Base-by-base conservation (phyloP, 2,329 filamentous ascomycete genomes). In the Bimuria novae-zelandiae region DNA sequence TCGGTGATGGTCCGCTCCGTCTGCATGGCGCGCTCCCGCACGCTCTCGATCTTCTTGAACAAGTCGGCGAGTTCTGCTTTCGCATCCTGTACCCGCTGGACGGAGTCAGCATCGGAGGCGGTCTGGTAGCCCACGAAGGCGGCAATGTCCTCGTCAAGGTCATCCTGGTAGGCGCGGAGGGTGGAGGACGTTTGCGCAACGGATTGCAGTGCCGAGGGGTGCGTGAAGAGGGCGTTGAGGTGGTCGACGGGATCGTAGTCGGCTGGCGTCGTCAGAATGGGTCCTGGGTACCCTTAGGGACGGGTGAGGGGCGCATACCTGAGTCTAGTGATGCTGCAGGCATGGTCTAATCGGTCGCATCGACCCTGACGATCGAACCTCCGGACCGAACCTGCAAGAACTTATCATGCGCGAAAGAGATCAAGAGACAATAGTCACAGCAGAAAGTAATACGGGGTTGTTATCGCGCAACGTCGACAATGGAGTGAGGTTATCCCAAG, bases 1-100 rank as follows among this genome's bases (percentile, higher is more conserved):
- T 92, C 92, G 41, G 93, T 97, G 70, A 99, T 99, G 61, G 92
- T 89, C 72, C 92, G 88, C 76, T 99, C 94, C 17, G 94, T 97
- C 79, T 92, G 87, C 64, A 95, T 84, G 32, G 94, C 94, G 47
- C 93, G 86, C 65, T 88, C 88, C 50, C 92, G 89, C 50, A 99
- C 93, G 60, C 87, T 89, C 74, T 97, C 93, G 73, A 99, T 97
- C 77, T 95, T 96, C 67, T 87, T 86, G 80, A 99, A 97, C 33
- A 99, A 85, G 63, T 89, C 87, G 16, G 89, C 89, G 57, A 99
- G 85, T 77, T 97, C 94, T 51, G 86, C 84, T 77, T 97, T 93
- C 39, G 94, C 92, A 45, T 88, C 86, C 77, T 95, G 89, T 79
- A 99, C 97, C 62, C 92, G 88, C 76, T 90, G 86, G 57, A 97